phyloP scores from a whole-genome alignment of 2,329 filamentous ascomycete species.

The Pseudogymnoascus sp. region DNA sequence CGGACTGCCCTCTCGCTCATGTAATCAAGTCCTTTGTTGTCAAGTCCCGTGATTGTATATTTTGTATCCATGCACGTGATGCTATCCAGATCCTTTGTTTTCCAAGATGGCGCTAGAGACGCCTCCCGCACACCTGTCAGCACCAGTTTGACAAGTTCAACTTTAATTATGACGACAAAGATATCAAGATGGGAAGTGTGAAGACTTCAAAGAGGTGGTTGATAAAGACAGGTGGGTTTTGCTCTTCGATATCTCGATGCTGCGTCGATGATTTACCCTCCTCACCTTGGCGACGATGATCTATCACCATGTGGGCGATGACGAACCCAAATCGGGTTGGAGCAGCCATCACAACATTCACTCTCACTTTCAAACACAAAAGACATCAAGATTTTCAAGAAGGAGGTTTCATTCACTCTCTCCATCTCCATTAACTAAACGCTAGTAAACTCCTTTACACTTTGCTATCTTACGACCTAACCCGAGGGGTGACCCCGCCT shows the following conservation, averaged over 20 bases:
- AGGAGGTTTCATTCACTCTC: neutral
- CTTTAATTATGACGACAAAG: neutral
- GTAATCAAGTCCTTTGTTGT: neutral
- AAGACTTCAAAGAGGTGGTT: neutral
- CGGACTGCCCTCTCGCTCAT: neutral
- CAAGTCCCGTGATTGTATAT: neutral
- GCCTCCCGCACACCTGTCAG: neutral
- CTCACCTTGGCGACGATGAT: neutral
- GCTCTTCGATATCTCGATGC: neutral
- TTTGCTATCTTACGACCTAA: neutral
- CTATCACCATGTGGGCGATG: neutral
- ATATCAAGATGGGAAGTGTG: neutral
- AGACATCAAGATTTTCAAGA: neutral
- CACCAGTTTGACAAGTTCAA: neutral
- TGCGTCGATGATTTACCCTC: neutral
- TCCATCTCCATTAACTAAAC: slow-evolving; percentile 21
- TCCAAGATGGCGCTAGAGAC: neutral
- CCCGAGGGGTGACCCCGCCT: neutral
- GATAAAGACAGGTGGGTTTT: neutral
- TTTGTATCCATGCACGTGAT: neutral
- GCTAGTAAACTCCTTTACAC: slow-evolving; percentile 13
- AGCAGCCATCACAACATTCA: neutral
- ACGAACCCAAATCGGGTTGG: neutral
- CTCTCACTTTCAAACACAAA: neutral
- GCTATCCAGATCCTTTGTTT: neutral